phyloP scores from a whole-genome alignment of 805 yeast genomes.

The Sungouiozyma ichnusensis region DNA sequence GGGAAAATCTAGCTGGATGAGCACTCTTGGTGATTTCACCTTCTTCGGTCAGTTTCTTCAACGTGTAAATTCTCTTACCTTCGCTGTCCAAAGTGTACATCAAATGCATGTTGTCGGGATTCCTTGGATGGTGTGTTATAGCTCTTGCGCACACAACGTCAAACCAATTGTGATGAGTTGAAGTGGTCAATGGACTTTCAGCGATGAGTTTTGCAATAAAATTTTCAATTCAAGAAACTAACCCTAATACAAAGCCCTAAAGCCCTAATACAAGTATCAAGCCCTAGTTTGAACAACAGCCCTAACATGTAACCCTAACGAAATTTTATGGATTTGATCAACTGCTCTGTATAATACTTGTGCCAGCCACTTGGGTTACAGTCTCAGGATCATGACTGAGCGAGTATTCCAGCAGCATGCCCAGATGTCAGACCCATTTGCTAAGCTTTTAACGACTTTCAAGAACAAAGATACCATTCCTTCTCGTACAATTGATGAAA shows the following conservation, averaged over 20 bases:
- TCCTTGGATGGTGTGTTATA: too few relatives aligned
- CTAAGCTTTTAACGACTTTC: conserved; percentile 31
- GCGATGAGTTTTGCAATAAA: not conserved
- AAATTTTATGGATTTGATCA: too few relatives aligned
- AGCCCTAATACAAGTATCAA: too few relatives aligned
- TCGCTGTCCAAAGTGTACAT: conserved; percentile 94
- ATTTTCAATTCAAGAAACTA: not conserved
- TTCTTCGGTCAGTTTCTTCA: conserved; percentile 64
- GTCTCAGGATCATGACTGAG: too few relatives aligned
- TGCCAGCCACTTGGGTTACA: too few relatives aligned
- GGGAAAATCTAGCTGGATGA: conserved; percentile 98
- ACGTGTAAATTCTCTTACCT: conserved; percentile 92
- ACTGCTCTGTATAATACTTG: too few relatives aligned
- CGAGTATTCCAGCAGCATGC: too few relatives aligned
- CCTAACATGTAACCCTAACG: too few relatives aligned
- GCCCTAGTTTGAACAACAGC: not conserved
- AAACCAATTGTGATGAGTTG: too few relatives aligned
- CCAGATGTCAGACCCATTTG: conserved; percentile 37
- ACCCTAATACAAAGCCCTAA: not conserved
- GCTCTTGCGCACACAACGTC: too few relatives aligned
- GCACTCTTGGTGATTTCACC: conserved; percentile 98
- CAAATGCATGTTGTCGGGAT: conserved; percentile 66
- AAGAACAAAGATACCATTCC: conserved; percentile 12
- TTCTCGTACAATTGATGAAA: too few relatives aligned
- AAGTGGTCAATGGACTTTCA: too few relatives aligned